Evolutionary conservation across 768 basidiomycete species (phyloP).

Genomic region (Rhodotorula kratochvilovae): DNA sequence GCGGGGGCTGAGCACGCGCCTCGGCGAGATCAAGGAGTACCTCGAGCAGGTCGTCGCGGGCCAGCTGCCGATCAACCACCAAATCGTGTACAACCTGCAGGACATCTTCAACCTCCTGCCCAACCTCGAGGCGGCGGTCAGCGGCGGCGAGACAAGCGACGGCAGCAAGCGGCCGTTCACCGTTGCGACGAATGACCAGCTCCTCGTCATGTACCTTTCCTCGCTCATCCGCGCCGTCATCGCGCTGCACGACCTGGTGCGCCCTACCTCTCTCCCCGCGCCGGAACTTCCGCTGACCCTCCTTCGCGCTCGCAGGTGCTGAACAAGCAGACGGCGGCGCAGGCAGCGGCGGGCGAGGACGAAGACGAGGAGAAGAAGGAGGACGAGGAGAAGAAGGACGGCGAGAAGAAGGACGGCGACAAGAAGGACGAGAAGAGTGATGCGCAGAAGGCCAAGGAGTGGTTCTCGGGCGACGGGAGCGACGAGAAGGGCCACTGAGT

Average conservation of each 20-base stretch:
- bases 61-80: constrained; percentile 85
- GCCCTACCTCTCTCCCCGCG: constrained; percentile 49
- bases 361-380: constrained; percentile 32
- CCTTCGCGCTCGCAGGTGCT: constrained; percentile 24
- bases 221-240: constrained; percentile 85
- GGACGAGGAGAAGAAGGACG: neutral
- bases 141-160: constrained; percentile 50
- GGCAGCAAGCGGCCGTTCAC: constrained; percentile 55
- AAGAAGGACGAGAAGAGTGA: constrained; percentile 6
- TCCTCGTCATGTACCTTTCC: constrained; percentile 88
- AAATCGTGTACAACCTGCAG: constrained; percentile 90
- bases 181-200: constrained; percentile 80
- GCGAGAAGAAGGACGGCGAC: neutral
- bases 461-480: constrained; percentile 19
- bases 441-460: constrained; percentile 28
- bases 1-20: constrained; percentile 76
- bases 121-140: constrained; percentile 65
- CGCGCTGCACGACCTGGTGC: constrained; percentile 81
- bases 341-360: constrained; percentile 53
- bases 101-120: constrained; percentile 91
- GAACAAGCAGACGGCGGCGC: constrained; percentile 71
- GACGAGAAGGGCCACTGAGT: constrained; percentile 24
- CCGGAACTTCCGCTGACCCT: neutral
- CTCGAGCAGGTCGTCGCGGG: constrained; percentile 73
- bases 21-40: constrained; percentile 83